A percentile compares a stretch with the other conserved stretches of the same genome.
Evolutionary conservation across 495 filamentous ascomycete species (phyloP).

Genomic region (Aspergillus nanangensis): DNA sequence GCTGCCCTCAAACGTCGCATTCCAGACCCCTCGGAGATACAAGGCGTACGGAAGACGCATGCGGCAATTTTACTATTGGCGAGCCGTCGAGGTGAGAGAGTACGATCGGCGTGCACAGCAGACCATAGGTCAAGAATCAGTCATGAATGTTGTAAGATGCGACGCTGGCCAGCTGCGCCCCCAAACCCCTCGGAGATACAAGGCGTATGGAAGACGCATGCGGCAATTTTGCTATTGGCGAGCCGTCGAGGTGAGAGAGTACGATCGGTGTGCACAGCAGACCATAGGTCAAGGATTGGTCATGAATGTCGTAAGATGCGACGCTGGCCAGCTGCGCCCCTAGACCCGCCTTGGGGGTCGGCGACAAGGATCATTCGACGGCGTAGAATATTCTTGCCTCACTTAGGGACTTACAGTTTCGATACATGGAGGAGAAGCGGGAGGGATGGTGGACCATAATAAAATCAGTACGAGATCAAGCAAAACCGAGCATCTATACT

Average conservation of each 20-base stretch:
- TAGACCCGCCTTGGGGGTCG: neutral
- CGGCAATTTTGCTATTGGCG: slow-evolving; percentile 10
- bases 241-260: neutral
- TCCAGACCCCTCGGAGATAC: slow-evolving; percentile 3
- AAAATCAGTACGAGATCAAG: slow-evolving; percentile 3
- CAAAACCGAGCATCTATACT: slow-evolving; percentile 1
- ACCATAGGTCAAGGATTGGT: neutral
- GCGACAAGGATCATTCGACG: neutral
- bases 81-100: neutral
- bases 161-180: slow-evolving; percentile 2
- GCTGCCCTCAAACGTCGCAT: slow-evolving; percentile 1
- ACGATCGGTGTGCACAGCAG: neutral
- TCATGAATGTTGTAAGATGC: slow-evolving; percentile 1
- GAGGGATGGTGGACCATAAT: neutral
- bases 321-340: slow-evolving; percentile 2
- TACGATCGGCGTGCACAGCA: neutral
- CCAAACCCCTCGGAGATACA: slow-evolving; percentile 2
- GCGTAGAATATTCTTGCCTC: neutral
- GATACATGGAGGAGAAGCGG: neutral
- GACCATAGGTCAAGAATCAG: neutral
- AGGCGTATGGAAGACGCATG: neutral
- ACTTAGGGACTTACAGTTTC: neutral
- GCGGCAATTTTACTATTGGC: slow-evolving; percentile 11
- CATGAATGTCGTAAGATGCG: slow-evolving; percentile 1
- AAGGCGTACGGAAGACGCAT: neutral